Evolutionary conservation across 1,139 yeast species (phyloP), one percentile per base, ranked within the genome.

Genomic region (Zygosaccharomyces sapae): DNA sequence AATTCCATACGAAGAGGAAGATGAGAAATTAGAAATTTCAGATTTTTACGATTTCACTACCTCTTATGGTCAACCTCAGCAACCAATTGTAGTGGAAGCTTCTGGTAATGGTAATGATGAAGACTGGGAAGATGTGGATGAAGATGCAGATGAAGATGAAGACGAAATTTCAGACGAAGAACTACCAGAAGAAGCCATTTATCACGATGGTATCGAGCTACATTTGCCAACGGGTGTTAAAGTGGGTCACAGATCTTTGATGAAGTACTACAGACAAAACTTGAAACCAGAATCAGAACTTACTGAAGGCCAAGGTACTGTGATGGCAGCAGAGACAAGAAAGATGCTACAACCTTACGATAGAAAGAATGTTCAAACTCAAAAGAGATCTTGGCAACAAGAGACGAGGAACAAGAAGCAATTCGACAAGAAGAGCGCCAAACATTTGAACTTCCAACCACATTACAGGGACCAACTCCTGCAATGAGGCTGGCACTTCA

Each of bases 221-320:
- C 81, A 86, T 48, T 72, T 94, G 52, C 97, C 97, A 12, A 78
- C 89, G 9, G 97, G 97, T 52, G 75, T 82, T 7, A 83, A 87
- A 29, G 79, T 89, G 33, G 97, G 98, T 10, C 97, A 92, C 68
- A 79, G 98, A 62, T 80, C 96, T 1, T 72, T 89, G 61, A 86
- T 83, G 43, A 78, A 95, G 62, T 92, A 90, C 69, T 90, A 83
- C 72, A 83, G 83, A 65, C 95, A 89, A 72, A 82, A 84, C 63
- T 70, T 87, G 56, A 81, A 83, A 47, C 95, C 95, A 1, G 90
- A 86, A 51, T 71, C 77, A 50, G 78, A 79, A 43, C 73, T 84
- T 38, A 75, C 83, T 29, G 96, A 89, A 65, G 97, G 96, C 41
- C 96, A 88, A 70, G 94, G 95, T 55, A 92, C 97, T 0, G 84